Evolutionary conservation across 371 early-diverging fungal species (phyloP), one percentile per base, ranked within the genome.

Genomic region (Circinella umbellata): DNA sequence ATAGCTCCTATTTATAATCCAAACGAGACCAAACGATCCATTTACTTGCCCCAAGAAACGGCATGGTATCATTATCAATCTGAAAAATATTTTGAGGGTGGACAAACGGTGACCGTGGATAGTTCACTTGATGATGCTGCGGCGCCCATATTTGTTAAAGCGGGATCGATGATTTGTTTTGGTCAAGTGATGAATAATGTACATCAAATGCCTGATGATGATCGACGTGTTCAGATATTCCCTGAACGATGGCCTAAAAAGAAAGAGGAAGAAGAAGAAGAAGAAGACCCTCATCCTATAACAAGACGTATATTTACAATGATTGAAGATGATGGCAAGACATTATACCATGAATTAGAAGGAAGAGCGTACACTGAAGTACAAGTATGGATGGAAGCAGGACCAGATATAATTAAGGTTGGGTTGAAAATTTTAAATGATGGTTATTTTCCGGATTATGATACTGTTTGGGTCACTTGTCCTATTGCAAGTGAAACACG

Each of bases 1-100:
- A 71, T 90, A 10, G 88, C 87, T 1, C 84, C 87, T 11, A 79
- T 88, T 3, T 81, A 73, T 48, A 77, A 80, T 20, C 72, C 78
- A 34, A 69, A 64, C 5, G 65, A 66, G 0, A 66, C 60, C 4
- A 64, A 53, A 4, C 74, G 87, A 15, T 59, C 39, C 14, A 71
- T 88, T 5, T 79, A 84, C 27, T 71, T 87, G 9, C 83, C 89
- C 15, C 59, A 42, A 3, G 68, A 64, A 3, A 69, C 69, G 11
- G 68, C 71, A 7, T 83, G 83, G 83, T 83, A 80, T 49, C 83
- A 83, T 55, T 80, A 74, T 48, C 81, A 80, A 37, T 77, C 78
- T 15, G 77, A 76, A 0, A 61, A 53, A 27, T 80, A 73, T 20
- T 79, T 63, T 63, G 37, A 47, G n/a, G 71, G 75, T 5, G 78